Base-by-base conservation (phyloP, 257 asterid genomes). In the Solanum gandarillasii region DNA sequence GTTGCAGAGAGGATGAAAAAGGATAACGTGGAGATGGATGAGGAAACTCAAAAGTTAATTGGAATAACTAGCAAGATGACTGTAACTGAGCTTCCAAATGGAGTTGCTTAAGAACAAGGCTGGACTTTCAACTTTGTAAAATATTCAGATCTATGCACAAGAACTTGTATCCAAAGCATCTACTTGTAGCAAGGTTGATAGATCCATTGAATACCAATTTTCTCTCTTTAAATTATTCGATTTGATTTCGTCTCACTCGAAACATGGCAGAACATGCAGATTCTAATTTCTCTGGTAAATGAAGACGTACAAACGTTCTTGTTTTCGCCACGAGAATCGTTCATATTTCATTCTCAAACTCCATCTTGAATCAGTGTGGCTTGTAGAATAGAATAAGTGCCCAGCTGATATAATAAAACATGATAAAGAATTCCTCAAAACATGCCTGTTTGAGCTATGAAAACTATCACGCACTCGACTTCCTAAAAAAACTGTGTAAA, bases 1-100 rank as follows among this genome's bases (percentile, higher is more conserved):
- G 91, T 97, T 89, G 95, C 90, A 13, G 99, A 97, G 91, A 92
- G 99, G 95, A 97, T 97, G 99, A 89, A 92, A 89, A 93, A 89
- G 93, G 99, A 97, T 83, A 88, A 90, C 43, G 96, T 96, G 38
- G 87, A 74, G 91, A 75, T 93, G 91, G 92, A 95, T 27, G 94
- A 91, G 81, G 98, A 96, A 81, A 95, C 96, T n/a, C 82, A 72
- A 90, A 89, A 90, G 88, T 92, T 96, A n/a, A 52, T 97, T 35
- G 90, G 88, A 27, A 52, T 87, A 31, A 97, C 98, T 1, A 93
- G 96, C 91, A 94, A 91, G 91, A 88, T 96, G 97, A 92, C 94
- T 48, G 92, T 96, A 4, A 85, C 94, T 90, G 98, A 95, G 86
- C 90, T 97, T 90, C 95, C 94, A 7, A 90, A 83, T 60, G 88